Conservation (phyloP, 495 filamentous ascomycete species). For the Penicillium paradoxum region DNA sequence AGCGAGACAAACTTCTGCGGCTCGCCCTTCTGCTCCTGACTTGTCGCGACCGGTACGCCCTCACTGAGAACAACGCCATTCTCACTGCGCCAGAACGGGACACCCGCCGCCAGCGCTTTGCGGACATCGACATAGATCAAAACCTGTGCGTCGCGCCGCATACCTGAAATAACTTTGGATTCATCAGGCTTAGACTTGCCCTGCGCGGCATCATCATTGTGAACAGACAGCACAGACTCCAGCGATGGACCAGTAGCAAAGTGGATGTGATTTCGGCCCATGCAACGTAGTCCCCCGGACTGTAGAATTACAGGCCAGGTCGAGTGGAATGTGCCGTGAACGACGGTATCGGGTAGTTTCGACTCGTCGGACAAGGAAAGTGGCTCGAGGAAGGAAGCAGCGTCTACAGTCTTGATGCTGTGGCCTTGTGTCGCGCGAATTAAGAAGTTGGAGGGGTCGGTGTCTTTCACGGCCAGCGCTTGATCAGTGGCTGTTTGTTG, state of each 20-base stretch:
- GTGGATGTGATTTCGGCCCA: conserved; percentile 84
- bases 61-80: conserved; percentile 69
- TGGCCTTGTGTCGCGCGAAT: conserved; percentile 97
- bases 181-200: conserved; percentile 10
- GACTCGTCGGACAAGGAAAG: conserved; percentile 44
- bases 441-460: conserved; percentile 62
- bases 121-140: conserved; percentile 75
- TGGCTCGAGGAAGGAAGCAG: conserved; percentile 61
- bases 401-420: conserved; percentile 56
- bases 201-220: conserved; percentile 12
- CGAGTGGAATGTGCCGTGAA: conserved; percentile 83
- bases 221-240: conserved; percentile 23
- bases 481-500: conserved; percentile 27
- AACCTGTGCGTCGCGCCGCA: conserved; percentile 73
- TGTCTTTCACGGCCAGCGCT: conserved; percentile 26
- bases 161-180: conserved; percentile 68
- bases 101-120: conserved; percentile 56
- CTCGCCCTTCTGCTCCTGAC: conserved; percentile 10
- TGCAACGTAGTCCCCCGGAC: conserved; percentile 69
- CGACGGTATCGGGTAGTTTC: conserved; percentile 58
- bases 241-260: conserved; percentile 66
- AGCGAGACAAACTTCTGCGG: conserved; percentile 32
- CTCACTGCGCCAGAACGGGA: conserved; percentile 80
- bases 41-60: conserved; percentile 26
- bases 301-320: conserved; percentile 68